Evolutionary conservation across 176 grass and related monocot species (phyloP).

Genomic region (Aegilops speltoides): DNA sequence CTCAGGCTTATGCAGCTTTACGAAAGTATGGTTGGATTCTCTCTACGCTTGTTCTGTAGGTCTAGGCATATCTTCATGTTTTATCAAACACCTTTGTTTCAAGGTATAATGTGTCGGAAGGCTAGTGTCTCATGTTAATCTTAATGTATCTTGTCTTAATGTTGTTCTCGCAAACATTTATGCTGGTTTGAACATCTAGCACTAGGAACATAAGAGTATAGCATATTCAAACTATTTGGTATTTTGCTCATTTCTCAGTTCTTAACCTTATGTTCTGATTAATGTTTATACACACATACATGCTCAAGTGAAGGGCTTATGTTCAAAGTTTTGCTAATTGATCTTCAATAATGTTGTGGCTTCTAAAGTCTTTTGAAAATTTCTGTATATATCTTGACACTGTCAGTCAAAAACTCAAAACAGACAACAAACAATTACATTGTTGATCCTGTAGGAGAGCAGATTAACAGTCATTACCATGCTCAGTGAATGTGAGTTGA

Average conservation of each 20-base stretch:
- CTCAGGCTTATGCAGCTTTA: constrained; percentile 78
- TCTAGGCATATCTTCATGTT: neutral
- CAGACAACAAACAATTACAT: neutral
- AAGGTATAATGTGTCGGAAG: constrained; percentile 6
- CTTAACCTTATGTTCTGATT: neutral
- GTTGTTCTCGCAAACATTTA: neutral
- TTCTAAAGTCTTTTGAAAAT: neutral
- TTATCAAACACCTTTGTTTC: constrained; percentile 2
- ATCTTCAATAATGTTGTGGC: constrained; percentile 2
- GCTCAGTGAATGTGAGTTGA: neutral
- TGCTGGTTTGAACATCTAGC: constrained; percentile 4
- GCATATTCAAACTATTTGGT: neutral
- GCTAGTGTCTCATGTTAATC: neutral
- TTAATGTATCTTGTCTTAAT: constrained; percentile 1
- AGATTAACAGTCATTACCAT: neutral
- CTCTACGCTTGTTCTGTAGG: neutral
- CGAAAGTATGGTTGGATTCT: constrained; percentile 49
- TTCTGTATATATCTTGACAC: neutral
- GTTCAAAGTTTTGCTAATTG: neutral
- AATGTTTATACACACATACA: neutral
- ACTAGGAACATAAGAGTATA: neutral
- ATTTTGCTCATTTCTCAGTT: constrained; percentile 8
- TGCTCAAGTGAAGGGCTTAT: neutral
- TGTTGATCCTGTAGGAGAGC: neutral
- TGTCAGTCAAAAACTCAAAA: constrained; percentile 19